phyloP scores from a whole-genome alignment of 139 green algal genomes.

The Chlorella sp. region DNA sequence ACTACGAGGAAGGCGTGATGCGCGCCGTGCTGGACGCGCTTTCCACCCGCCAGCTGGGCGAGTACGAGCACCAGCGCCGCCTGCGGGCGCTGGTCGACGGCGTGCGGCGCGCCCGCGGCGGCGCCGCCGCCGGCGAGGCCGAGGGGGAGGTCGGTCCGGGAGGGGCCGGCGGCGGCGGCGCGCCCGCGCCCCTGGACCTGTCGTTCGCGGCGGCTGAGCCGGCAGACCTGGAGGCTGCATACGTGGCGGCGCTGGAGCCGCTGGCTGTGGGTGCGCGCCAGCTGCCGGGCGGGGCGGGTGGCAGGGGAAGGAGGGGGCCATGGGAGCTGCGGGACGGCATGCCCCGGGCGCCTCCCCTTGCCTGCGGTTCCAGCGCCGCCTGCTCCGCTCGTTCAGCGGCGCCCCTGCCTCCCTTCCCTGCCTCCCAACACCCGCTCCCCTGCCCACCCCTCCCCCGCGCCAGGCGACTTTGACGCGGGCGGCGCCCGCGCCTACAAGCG shows the following conservation, averaged over 20 bases:
- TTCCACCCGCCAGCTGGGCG: slow-evolving; percentile 21
- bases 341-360: no score
- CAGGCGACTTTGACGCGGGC: slow-evolving; percentile 61
- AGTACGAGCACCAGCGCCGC: slow-evolving; percentile 31
- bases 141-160: no score
- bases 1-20: slow-evolving; percentile 54
- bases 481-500: slow-evolving; percentile 62
- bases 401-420: neutral
- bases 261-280: slow-evolving; percentile 49
- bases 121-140: neutral
- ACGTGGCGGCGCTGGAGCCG: slow-evolving; percentile 45
- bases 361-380: no score
- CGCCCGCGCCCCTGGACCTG: neutral
- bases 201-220: slow-evolving; percentile 18
- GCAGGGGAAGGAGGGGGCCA: no score
- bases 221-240: slow-evolving; percentile 48
- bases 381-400: no score
- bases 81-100: slow-evolving; percentile 34
- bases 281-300: no score
- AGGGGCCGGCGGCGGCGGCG: neutral
- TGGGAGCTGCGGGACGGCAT: no score
- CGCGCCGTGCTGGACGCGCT: slow-evolving; percentile 31
- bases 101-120: slow-evolving; percentile 4
- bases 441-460: no score
- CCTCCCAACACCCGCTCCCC: no score